Base-by-base conservation (phyloP, 129 eudicot genomes). In the Saussurea involucrata region DNA sequence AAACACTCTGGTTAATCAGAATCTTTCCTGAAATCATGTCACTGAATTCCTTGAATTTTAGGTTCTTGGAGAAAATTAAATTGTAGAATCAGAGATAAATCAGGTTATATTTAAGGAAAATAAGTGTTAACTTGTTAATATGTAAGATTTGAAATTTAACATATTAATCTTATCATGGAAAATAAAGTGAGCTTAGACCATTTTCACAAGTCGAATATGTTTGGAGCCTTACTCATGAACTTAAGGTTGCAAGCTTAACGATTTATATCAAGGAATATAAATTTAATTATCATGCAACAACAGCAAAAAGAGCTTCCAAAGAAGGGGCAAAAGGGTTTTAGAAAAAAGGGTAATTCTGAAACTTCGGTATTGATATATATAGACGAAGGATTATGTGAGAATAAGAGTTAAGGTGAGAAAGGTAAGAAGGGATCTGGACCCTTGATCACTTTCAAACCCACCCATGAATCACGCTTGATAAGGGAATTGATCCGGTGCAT, bases 1-100 rank as follows among this genome's bases (percentile, higher is more conserved):
- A 15, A 73, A 33, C 24, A 31, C 12, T 10, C 21, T 31, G 3
- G 68, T 73, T 8, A 74, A 60, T 12, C 34, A 37, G 25, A 68
- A 33, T 33, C 8, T 77, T 28, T 55, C 28, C 3, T 34, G 46
- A 69, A 78, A 58, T 78, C 46, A 60, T 78, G 71, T 20, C 34
- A 28, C 2, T 24, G 17, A 69, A 28, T 61, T 33, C 69, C 76
- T 78, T 24, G 49, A 55, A 37, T 67, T 69, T 12, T 25, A 69
- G 69, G 69, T 24, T 78, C 63, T 20, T 25, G 33, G 20, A 66
- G 17, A 69, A 34, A 20, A 24, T 20, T 4, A 12, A 13, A 46
- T 20, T 67, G 25, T 31, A n/a, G 25, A 55, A 21, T 24, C 25
- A 53, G 49, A 53, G 55, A 24, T 42, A 76, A 53, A 53, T n/a